Conservation (phyloP, 805 yeast species). For the Starmerella apis region DNA sequence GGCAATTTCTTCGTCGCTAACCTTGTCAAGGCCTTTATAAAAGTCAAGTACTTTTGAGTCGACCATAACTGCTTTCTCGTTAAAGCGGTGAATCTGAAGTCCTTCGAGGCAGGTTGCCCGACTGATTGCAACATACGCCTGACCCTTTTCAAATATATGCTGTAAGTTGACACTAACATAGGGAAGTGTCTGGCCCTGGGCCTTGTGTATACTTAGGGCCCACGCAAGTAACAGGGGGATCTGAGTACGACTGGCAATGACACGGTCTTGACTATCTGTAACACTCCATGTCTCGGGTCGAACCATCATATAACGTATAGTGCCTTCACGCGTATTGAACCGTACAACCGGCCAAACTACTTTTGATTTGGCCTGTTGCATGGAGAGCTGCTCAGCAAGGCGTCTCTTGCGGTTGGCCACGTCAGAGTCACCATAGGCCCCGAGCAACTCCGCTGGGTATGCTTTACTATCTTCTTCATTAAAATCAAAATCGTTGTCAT, state of each 20-base stretch:
- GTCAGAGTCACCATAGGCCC: constrained; percentile 8
- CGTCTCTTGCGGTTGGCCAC: constrained; percentile 11
- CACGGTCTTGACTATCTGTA: constrained; percentile 60
- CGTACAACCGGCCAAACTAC: constrained; percentile 58
- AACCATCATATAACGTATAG: constrained; percentile 62
- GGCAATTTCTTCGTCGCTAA: constrained; percentile 11
- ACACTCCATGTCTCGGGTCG: constrained; percentile 74
- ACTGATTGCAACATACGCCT: constrained; percentile 89
- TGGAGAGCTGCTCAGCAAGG: constrained; percentile 13
- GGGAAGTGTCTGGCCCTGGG: constrained; percentile 85
- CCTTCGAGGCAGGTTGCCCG: constrained; percentile 80
- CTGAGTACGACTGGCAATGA: constrained; percentile 64
- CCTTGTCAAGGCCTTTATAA: constrained; percentile 34
- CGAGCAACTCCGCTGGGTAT: background rate
- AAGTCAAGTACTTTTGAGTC: constrained; percentile 63
- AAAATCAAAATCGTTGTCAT: background rate
- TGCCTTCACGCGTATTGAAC: constrained; percentile 60
- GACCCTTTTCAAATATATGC: constrained; percentile 79
- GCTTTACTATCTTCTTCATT: background rate
- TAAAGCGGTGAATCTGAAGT: constrained; percentile 68
- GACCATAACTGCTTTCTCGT: constrained; percentile 51
- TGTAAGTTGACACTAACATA: constrained; percentile 67
- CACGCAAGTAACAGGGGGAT: constrained; percentile 87
- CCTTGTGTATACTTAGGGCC: constrained; percentile 91
- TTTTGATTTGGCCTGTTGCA: constrained; percentile 3